phyloP scores from a whole-genome alignment of 2,329 filamentous ascomycete genomes.

The Exophiala calicioides region DNA sequence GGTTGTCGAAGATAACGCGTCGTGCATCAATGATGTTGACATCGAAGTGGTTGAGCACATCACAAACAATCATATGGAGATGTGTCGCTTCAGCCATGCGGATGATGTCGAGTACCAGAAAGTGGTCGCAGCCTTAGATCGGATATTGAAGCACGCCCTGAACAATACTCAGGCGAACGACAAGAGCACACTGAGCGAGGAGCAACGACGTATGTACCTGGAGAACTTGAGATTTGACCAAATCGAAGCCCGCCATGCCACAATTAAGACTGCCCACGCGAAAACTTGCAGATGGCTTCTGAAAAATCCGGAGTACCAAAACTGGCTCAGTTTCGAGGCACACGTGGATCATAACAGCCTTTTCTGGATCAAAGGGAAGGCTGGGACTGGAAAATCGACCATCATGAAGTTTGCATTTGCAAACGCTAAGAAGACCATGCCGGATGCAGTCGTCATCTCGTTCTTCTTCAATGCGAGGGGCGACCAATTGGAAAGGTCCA shows the following conservation, averaged over 20 bases:
- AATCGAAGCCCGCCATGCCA: constrained; percentile 42
- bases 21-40: constrained; percentile 35
- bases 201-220: constrained; percentile 23
- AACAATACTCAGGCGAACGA: background rate
- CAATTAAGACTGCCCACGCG: constrained; percentile 40
- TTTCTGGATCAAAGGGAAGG: constrained; percentile 44
- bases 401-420: constrained; percentile 46
- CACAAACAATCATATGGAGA: constrained; percentile 38
- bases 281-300: constrained; percentile 49
- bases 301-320: constrained; percentile 35
- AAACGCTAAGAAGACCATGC: constrained; percentile 22
- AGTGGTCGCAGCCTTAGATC: constrained; percentile 24
- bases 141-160: background rate
- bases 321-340: constrained; percentile 40
- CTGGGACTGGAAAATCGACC: constrained; percentile 47
- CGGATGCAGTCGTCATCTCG: constrained; percentile 35
- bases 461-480: constrained; percentile 56
- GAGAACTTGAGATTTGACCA: constrained; percentile 42
- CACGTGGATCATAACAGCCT: constrained; percentile 32
- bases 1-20: constrained; percentile 43
- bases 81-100: constrained; percentile 38
- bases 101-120: constrained; percentile 39
- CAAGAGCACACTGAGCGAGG: constrained; percentile 2
- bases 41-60: constrained; percentile 41
- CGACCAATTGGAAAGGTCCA: constrained; percentile 46